phyloP scores from a whole-genome alignment of 1,284 basidiomycete species.

The Moesziomyces sp. region DNA sequence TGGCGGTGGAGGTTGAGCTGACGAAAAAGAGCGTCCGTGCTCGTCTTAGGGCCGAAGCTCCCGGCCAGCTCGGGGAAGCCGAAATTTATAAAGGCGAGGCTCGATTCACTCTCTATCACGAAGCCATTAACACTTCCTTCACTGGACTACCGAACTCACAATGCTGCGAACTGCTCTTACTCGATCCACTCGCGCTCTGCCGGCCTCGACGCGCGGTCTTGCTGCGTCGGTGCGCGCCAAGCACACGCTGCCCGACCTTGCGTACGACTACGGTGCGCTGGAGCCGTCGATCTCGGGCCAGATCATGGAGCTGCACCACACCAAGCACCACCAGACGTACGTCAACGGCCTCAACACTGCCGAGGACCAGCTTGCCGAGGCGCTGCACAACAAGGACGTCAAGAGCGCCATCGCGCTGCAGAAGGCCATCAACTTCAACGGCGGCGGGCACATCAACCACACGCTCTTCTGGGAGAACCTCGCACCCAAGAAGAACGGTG shows the following conservation, averaged over 20 bases:
- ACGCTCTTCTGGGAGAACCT: slow-evolving; percentile 67
- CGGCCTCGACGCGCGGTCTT: slow-evolving; percentile 20
- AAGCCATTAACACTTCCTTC: background rate
- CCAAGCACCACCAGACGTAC: slow-evolving; percentile 67
- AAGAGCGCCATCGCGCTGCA: slow-evolving; percentile 53
- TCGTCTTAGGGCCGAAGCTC: slow-evolving; percentile 1
- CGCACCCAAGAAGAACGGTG: slow-evolving; percentile 59
- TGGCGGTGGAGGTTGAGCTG: slow-evolving; percentile 13
- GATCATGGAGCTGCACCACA: slow-evolving; percentile 67
- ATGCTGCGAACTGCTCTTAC: slow-evolving; percentile 55
- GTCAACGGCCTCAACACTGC: slow-evolving; percentile 65
- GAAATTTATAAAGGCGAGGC: too few species aligned
- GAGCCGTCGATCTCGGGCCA: slow-evolving; percentile 64
- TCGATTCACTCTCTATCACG: background rate
- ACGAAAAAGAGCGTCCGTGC: slow-evolving; percentile 14
- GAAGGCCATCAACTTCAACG: slow-evolving; percentile 67
- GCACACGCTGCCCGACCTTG: slow-evolving; percentile 67
- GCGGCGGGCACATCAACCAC: slow-evolving; percentile 68
- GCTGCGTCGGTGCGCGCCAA: slow-evolving; percentile 51
- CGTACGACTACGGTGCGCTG: slow-evolving; percentile 65
- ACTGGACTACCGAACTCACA: background rate
- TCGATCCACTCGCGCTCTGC: slow-evolving; percentile 29
- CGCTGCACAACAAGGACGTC: slow-evolving; percentile 57
- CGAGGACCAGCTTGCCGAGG: slow-evolving; percentile 60
- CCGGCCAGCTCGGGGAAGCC: too few species aligned